These are phyloP conservation scores for Trichoderma gracile DNA, from an alignment of 2,329 filamentous ascomycete species.

Conservation along the genomic window DNA sequence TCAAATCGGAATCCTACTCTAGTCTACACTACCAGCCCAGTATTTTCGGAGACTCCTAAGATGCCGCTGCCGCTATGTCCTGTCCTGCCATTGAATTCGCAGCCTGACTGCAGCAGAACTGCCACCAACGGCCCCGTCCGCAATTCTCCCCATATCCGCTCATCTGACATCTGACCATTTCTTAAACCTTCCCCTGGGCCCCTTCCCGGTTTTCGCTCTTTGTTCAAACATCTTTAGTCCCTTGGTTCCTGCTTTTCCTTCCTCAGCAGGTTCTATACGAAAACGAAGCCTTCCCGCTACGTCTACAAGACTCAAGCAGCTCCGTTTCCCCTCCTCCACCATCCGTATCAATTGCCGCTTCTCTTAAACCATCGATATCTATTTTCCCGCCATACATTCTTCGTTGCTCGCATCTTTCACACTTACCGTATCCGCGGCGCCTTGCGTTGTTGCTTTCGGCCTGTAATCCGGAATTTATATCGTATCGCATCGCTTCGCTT, in stretches of 20 bases:
- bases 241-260: constrained; percentile 8
- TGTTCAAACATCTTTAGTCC: not conserved
- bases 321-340: not conserved
- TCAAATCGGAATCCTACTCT: not conserved
- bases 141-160: constrained; percentile 11
- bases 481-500: not conserved
- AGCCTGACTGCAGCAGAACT: not conserved
- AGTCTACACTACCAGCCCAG: not conserved
- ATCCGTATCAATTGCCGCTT: constrained; percentile 2
- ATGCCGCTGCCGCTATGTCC: not conserved
- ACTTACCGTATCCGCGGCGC: not conserved
- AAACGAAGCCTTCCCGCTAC: not conserved
- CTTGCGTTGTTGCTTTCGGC: too few relatives aligned
- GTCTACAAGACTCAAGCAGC: not conserved
- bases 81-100: too few relatives aligned
- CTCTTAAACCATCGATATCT: not conserved
- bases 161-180: constrained; percentile 22
- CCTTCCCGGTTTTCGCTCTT: constrained; percentile 1
- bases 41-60: not conserved
- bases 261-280: not conserved
- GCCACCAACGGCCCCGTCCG: constrained; percentile 1
- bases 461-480: too few relatives aligned
- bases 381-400: constrained; percentile 3
- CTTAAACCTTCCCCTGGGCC: constrained; percentile 7
- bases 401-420: not conserved